phyloP scores from a whole-genome alignment of 805 yeast species.

The Komagataella ulmi region DNA sequence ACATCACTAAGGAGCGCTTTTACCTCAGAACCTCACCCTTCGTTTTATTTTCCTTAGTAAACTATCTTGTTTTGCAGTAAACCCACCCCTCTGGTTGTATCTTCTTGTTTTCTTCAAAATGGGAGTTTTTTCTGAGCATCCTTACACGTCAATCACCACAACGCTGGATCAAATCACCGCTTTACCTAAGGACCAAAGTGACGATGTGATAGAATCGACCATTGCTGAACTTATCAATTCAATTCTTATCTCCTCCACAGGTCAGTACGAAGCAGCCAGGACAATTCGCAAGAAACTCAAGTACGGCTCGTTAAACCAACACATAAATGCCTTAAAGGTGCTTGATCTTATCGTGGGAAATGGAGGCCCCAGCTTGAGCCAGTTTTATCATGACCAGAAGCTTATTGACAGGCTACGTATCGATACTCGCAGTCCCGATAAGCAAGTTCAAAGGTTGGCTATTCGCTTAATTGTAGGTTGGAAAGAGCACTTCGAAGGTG shows the following conservation, averaged over 20 bases:
- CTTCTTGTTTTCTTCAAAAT: conserved; percentile 11
- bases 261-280: conserved; percentile 74
- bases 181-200: conserved; percentile 27
- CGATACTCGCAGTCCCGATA: conserved; percentile 22
- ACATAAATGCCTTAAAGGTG: conserved; percentile 46
- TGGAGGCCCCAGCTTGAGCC: conserved; percentile 26
- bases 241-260: conserved; percentile 22
- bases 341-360: conserved; percentile 50
- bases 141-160: conserved; percentile 59
- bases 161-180: conserved; percentile 36
- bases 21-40: background rate
- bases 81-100: background rate
- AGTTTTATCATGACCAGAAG: conserved; percentile 54
- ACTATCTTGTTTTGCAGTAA: background rate
- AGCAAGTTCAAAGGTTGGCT: conserved; percentile 31
- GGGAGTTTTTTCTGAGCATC: conserved; percentile 48
- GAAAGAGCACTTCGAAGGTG: conserved; percentile 42
- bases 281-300: conserved; percentile 82
- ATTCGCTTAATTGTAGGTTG: conserved; percentile 48
- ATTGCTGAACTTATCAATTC: conserved; percentile 47
- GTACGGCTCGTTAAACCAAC: conserved; percentile 60
- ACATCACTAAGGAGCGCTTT: background rate
- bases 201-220: conserved; percentile 25
- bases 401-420: conserved; percentile 48
- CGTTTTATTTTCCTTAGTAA: too few species aligned